Evolutionary conservation across 169 alveolate genomes (phyloP).

Genomic region (Plasmodium coatneyi): DNA sequence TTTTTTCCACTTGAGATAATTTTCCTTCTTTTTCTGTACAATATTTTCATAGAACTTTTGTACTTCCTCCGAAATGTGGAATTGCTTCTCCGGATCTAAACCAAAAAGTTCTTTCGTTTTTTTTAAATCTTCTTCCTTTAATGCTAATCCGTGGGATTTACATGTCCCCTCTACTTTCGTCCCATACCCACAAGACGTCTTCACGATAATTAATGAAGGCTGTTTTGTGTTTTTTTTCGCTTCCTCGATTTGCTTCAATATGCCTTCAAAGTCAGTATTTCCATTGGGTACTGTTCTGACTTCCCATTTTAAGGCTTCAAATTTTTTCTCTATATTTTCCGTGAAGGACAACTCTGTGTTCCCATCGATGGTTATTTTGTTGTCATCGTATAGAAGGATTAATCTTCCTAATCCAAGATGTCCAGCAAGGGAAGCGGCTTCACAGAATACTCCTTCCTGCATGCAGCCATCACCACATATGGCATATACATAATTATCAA

Average conservation of each 20-base stretch:
- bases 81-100: conserved; percentile 78
- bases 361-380: conserved; percentile 87
- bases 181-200: conserved; percentile 85
- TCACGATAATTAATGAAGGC: conserved; percentile 82
- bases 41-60: conserved; percentile 63
- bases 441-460: conserved; percentile 86
- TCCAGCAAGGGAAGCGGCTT: conserved; percentile 89
- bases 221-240: conserved; percentile 83
- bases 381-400: conserved; percentile 85
- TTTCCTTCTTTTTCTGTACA: conserved; percentile 62
- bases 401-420: conserved; percentile 83
- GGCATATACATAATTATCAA: conserved; percentile 82
- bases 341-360: conserved; percentile 81
- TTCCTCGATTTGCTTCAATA: conserved; percentile 76
- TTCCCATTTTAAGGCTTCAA: conserved; percentile 83
- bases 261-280: conserved; percentile 39
- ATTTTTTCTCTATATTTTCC: conserved; percentile 79
- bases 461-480: conserved; percentile 90
- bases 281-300: conserved; percentile 76
- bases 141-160: conserved; percentile 88
- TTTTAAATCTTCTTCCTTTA: conserved; percentile 84
- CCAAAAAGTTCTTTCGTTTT: conserved; percentile 77
- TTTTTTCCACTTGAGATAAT: conserved; percentile 77
- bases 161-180: conserved; percentile 84
- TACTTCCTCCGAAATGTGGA: conserved; percentile 82